Conservation (phyloP, 495 filamentous ascomycete genomes). For the Aspergillus saccharolyticus region DNA sequence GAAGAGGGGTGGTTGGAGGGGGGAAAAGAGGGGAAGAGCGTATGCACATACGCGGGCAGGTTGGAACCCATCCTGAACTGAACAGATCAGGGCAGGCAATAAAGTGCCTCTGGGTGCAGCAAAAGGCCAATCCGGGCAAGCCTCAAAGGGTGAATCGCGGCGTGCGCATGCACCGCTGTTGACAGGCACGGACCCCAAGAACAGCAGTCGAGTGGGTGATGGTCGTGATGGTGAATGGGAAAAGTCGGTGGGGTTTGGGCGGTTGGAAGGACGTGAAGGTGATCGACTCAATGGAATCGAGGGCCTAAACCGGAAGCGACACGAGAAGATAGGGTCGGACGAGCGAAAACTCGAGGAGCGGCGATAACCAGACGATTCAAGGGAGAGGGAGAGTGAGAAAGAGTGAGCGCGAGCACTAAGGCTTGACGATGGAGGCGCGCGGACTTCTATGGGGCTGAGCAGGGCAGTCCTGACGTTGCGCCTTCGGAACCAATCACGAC, state of each 20-base stretch:
- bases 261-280: conserved; percentile 5
- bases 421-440: neutral
- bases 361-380: conserved; percentile 12
- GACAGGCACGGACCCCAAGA: conserved; percentile 19
- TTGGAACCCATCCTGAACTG: conserved; percentile 52
- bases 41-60: conserved; percentile 50
- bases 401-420: conserved; percentile 10
- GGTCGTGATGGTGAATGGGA: neutral
- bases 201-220: conserved; percentile 16
- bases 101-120: conserved; percentile 26
- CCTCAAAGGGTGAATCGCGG: conserved; percentile 30
- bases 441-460: conserved; percentile 26
- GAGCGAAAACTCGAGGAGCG: conserved; percentile 20
- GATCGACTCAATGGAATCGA: conserved; percentile 5
- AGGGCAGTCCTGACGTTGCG: conserved; percentile 29
- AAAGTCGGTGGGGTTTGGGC: conserved; percentile 9
- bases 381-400: conserved; percentile 18
- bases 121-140: conserved; percentile 42
- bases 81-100: conserved; percentile 19
- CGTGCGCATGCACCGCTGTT: conserved; percentile 41
- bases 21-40: conserved; percentile 13
- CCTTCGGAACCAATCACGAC: conserved; percentile 20
- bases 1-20: conserved; percentile 8
- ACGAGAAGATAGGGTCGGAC: conserved; percentile 15
- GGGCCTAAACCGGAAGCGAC: conserved; percentile 7